Conservation (phyloP, 73 alveolate species). For the Stentor coeruleus region DNA sequence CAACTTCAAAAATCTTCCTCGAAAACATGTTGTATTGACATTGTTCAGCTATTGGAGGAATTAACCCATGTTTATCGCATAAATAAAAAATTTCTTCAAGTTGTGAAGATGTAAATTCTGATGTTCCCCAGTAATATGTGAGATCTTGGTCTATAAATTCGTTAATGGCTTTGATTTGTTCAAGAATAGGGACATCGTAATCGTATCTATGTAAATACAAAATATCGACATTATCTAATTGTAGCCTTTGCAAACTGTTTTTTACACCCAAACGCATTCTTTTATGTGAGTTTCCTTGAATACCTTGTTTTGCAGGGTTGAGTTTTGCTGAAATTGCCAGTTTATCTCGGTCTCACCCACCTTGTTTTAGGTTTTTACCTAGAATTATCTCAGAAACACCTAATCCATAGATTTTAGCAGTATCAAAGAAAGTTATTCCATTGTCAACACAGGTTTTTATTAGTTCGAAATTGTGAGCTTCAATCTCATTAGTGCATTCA, state of each 20-base stretch:
- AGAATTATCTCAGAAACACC: slow-evolving; percentile 74
- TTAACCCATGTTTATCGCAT: slow-evolving; percentile 60
- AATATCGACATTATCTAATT: slow-evolving; percentile 82
- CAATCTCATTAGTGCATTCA: slow-evolving; percentile 29
- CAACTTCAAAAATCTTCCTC: slow-evolving; percentile 87
- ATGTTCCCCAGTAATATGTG: slow-evolving; percentile 98
- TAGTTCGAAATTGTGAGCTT: slow-evolving; percentile 33
- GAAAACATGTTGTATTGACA: slow-evolving; percentile 80
- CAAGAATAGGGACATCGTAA: slow-evolving; percentile 87
- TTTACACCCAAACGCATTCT: slow-evolving; percentile 82
- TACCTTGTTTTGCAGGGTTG: slow-evolving; percentile 49
- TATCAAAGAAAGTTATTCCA: slow-evolving; percentile 94
- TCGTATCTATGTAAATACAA: slow-evolving; percentile 90
- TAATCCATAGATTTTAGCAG: slow-evolving; percentile 92
- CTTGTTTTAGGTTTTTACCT: slow-evolving; percentile 53
- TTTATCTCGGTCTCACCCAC: slow-evolving; percentile 59
- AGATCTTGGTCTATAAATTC: slow-evolving; percentile 81
- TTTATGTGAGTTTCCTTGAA: slow-evolving; percentile 70
- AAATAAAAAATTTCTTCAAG: slow-evolving; percentile 72
- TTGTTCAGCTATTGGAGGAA: slow-evolving; percentile 91
- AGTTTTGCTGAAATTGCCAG: slow-evolving; percentile 79
- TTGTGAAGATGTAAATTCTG: slow-evolving; percentile 92
- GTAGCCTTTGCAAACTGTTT: slow-evolving; percentile 72
- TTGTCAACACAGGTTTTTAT: slow-evolving; percentile 60
- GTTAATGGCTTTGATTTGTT: slow-evolving; percentile 84